Base-by-base conservation (phyloP, 192 early-diverging fungal species). In the Globomyces pollinis-pini region DNA sequence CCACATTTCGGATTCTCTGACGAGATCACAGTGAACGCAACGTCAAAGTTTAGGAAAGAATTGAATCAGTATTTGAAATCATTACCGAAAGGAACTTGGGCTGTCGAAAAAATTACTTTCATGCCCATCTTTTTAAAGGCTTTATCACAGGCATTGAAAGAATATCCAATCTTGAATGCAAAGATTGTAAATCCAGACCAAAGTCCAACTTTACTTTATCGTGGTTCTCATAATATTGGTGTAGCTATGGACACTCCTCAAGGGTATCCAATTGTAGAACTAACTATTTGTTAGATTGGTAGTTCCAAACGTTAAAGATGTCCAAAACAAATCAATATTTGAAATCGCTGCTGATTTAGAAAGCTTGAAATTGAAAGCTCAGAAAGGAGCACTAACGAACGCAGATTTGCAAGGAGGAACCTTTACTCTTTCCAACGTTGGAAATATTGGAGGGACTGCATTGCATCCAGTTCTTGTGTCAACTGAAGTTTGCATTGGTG, bases 61-160 rank as follows among this genome's bases (percentile, higher is more conserved):
- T 70, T 98, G 62, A 94, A 94, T 66, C 60, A 42, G 30, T 60
- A 80, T 34, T 62, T 94, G 15, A 67, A 66, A 33, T 60, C 41
- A 21, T 56, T 72, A 5, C 64, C 72, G n/a, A 59, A 70, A 5
- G 58, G 68, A 42, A 78, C 71, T 50, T 49, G 75, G 15, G 33
- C 18, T 2, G 72, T 87, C 58, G 71, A 75, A 32, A 93, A 93
- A 69, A 84, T 96, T 18, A 81, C 91, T 0, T 93, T 86, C 67
- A 90, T 98, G 89, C 93, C 96, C 36, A 88, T 98, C 63, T 87
- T 98, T 57, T 81, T 96, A 68, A 98, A 98, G 73, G 85, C 89
- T 0, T 71, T 92, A 12, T 88, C 86, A 9, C 64, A 90, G 21
- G 93, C 93, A 8, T 65, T 96, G 54, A 50, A 72, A 23, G 73